Base-by-base conservation (phyloP, 352 stramenopile species). In the Paralagenidium karlingii region DNA sequence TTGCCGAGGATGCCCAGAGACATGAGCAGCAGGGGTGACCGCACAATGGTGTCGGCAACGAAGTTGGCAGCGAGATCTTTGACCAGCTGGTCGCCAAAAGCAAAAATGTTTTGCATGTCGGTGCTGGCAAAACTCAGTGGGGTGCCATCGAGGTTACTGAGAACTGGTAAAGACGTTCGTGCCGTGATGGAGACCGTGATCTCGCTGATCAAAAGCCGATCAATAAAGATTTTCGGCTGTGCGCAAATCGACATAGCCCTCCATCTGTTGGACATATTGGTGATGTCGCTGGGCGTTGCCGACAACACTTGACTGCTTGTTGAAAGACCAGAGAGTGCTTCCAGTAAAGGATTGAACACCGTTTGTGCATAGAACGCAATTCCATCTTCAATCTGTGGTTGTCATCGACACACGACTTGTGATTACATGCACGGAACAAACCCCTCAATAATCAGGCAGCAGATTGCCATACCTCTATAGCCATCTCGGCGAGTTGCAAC, bases 1-100 rank as follows among this genome's bases (percentile, higher is more conserved):
- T 91, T 91, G 19, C 78, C 78, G 34, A 88, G 49, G 39, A 88
- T 81, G 53, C 88, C 87, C 37, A 91, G 57, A 11, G 78, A 91
- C 75, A 88, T 82, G 11, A 91, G 28, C 20, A 91, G 49, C 53
- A 87, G 58, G 5, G 75, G 78, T 6, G 68, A 82, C 15, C 76
- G 63, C 19, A 91, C 70, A 31, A 91, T 76, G 3, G 77, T 61
- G 22, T 91, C 78, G 1, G 73, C 73, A 3, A 88, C 75, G 36
- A 87, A 91, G 30, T 88, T 65, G 24, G 78, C 78, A 20, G 75
- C 78, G 9, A 91, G 46, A 45, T 91, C 78, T 43, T 91, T 91
- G 47, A 65, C 62, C 15, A 91, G 36, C 34, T 91, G 75, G 24
- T 91, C 75, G 0, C 60, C 49, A 24, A 82, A 83, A 7, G 64